Base-by-base conservation (phyloP, 1,139 yeast genomes). In the Kurtzmaniella natalensis region DNA sequence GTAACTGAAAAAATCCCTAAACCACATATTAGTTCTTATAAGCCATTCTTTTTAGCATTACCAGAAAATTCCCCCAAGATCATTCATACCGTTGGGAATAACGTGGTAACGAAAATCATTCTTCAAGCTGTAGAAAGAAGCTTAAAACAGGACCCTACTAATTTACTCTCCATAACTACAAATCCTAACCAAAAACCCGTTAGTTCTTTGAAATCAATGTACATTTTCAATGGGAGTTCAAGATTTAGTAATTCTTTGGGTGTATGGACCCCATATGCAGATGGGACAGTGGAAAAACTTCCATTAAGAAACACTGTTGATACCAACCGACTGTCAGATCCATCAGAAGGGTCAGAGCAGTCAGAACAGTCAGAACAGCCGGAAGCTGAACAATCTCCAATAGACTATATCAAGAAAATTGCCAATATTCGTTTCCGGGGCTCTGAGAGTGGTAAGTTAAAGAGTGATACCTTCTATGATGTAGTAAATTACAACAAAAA, bases 241-340 rank as follows among this genome's bases (percentile, higher is more conserved):
- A 59, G 88, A 35, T 74, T 72, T 44, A 65, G 78, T 1, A 60
- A 70, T 27, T 68, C 86, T 18, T 50, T 79, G 37, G 92, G 88
- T 0, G 66, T 75, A 4, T 84, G 94, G 94, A 53, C 75, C 0
- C 72, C 78, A 0, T 84, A 82, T 51, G 88, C 92, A 0, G 78
- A 78, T 45, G 77, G 76, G 1, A 58, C 64, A 1, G 74, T 77
- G 2, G 94, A 84, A 51, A 62, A 69, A 16, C 65, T 78, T 3
- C 88, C 92, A 0, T 59, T 83, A 11, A 7, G 16, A 10, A 23
- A 14, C 16, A 23, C 11, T 7, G 10, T 5, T 10, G 26, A 11
- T 7, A 11, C 5, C 5, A 14, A 24, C 74, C 65, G 7, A 55
- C 64, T 20, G 46, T 60, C 3, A 59, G 5, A 46, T 51, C 3